phyloP scores from a whole-genome alignment of 1,139 yeast species.

The Geotrichum europaeum region DNA sequence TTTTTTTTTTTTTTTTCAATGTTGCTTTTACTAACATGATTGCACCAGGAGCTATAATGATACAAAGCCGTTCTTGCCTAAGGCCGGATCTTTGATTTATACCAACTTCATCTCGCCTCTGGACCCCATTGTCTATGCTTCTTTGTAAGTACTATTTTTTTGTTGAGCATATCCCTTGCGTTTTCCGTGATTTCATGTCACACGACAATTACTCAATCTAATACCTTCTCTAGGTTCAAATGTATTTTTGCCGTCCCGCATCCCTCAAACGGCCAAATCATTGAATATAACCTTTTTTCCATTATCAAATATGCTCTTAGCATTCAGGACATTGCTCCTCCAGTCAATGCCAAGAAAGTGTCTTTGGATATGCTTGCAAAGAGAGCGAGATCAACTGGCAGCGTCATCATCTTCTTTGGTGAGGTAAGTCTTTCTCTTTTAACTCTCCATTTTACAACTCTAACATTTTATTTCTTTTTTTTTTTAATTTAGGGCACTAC shows the following conservation, averaged over 20 bases:
- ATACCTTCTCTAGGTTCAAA: constrained; percentile 18
- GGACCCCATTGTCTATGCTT: constrained; percentile 34
- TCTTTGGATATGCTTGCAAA: constrained; percentile 11
- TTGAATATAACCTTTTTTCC: constrained; percentile 12
- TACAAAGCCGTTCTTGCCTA: constrained; percentile 16
- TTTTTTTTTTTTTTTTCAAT: not conserved
- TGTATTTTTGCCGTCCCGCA: constrained; percentile 31
- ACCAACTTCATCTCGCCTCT: constrained; percentile 38
- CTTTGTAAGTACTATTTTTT: constrained; percentile 19
- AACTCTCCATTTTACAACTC: not conserved
- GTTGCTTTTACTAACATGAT: not conserved
- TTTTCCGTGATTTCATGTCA: not conserved
- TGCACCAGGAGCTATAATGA: constrained; percentile 4
- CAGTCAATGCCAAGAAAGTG: constrained; percentile 1
- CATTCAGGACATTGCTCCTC: constrained; percentile 12
- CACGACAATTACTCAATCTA: not conserved
- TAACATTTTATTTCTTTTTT: constrained; percentile 19
- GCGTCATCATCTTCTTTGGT: constrained; percentile 12
- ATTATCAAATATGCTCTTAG: constrained; percentile 12
- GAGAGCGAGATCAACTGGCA: constrained; percentile 4
- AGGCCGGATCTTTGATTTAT: constrained; percentile 35
- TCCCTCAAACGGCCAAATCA: constrained; percentile 13
- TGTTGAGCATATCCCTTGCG: not conserved
- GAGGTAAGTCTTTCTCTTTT: constrained; percentile 11
- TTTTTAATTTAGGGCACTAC: constrained; percentile 40